Base-by-base conservation (phyloP, 257 asterid genomes). In the Nicotiana paniculata region DNA sequence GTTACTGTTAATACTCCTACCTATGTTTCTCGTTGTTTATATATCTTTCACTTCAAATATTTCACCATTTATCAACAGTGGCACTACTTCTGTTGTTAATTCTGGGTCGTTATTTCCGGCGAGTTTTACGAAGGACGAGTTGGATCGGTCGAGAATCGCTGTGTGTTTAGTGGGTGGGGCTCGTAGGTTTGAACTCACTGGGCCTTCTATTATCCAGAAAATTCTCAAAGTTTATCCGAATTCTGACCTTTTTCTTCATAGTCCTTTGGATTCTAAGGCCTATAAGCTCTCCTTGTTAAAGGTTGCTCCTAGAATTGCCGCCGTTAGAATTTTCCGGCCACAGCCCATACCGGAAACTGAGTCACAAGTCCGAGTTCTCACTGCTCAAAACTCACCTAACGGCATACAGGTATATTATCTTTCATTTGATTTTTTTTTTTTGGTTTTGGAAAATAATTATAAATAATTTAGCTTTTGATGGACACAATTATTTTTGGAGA, bases 101-200 rank as follows among this genome's bases (percentile, higher is more conserved):
- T 43, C 48, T 46, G 67, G 16, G 7, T 58, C 82, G 24, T 12
- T 5, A 12, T 39, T n/a, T 16, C 62, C 16, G 32, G 6, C 26
- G 64, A 28, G 33, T 17, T 21, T 24, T 67, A 28, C 64, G 61
- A 35, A 51, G 46, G 43, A 64, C 5, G 83, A 84, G 83, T 35
- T 87, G 59, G 82, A 82, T 9, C 83, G 87, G 75, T 81, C 97
- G 46, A 90, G 96, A 82, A 93, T 96, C 16, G 99, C 97, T 15
- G 98, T 96, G 15, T 96, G 99, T 82, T 85, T 96, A 89, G 98
- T 96, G 13, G 99, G 99, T 35, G 99, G 99, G 77, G 99, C 99
- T 43, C 87, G 99, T 64, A 90, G 98, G 30, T 96, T 96, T 84
- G 99, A 96, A 88, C 93, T 96, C 26, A 92, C 99, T 12, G 98